Evolutionary conservation across 352 stramenopile species (phyloP), one percentile per base, ranked within the genome.

Genomic region (Pythium phragmiticola): DNA sequence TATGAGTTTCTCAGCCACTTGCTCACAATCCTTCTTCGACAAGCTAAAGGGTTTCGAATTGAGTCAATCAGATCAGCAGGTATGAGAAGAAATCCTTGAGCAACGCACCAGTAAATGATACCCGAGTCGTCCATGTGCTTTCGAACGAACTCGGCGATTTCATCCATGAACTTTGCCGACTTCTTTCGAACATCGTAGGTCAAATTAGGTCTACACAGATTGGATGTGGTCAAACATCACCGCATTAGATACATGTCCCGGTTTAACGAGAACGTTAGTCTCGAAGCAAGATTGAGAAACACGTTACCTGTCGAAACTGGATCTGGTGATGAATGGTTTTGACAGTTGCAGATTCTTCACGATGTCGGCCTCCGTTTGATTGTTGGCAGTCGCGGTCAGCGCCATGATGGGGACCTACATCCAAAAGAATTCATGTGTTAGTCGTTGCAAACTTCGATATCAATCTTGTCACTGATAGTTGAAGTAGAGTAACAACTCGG

Each of bases 1-100:
- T 39, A 91, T 92, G 19, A 95, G 43, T 51, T 91, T 94, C 36
- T 90, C 73, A 34, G 82, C 75, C 19, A 84, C 90, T 67, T 89
- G 83, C 55, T 95, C 87, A 63, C 87, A 95, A 61, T 95, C 87
- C 33, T 92, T 94, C 63, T 95, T 95, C 0, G 87, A 95, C 48
- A 95, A 69, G 66, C 86, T 95, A 62, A 3, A 30, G n/a, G 19
- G n/a, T 33, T 50, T 50, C 16, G n/a, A 33, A 33, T 50, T 11
- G n/a, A 19, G 4, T 1, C 6, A 50, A 30, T 50, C 21, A 50
- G n/a, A 7, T 30, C 9, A 46, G 39, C 14, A 46, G 17, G 39
- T 0, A 17, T 8, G 17, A 19, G 39, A 46, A n/a, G 6, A 19
- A 3, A 14, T 46, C 16, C 5, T 21, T 19, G 17, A 21, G 36